Conservation (phyloP, 257 asterid species). For the Ocimum tenuiflorum region DNA sequence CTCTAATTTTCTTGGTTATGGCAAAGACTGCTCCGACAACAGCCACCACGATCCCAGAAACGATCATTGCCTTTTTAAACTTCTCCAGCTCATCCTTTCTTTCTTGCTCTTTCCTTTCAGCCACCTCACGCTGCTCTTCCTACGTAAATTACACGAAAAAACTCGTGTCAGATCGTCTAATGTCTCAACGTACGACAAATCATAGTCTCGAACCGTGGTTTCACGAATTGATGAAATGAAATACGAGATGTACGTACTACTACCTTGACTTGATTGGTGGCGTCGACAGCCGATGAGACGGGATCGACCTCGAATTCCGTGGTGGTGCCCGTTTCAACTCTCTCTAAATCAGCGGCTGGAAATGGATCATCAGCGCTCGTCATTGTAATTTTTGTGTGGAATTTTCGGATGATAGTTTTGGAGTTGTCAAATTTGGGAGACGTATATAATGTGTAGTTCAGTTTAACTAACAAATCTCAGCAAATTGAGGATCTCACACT, state of each 20-base stretch:
- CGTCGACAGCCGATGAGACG: slow-evolving; percentile 42
- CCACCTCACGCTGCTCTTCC: slow-evolving; percentile 34
- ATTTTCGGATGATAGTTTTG: no score
- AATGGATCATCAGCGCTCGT: slow-evolving; percentile 32
- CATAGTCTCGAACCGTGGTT: no score
- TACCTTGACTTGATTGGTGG: slow-evolving; percentile 44
- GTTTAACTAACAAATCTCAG: no score
- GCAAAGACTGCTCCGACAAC: slow-evolving; percentile 70
- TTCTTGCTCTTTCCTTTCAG: slow-evolving; percentile 32
- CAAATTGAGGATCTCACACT: slow-evolving; percentile 40
- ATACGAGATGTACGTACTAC: neutral
- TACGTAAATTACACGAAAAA: neutral
- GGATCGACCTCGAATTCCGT: slow-evolving; percentile 51
- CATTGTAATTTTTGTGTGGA: slow-evolving; percentile 30
- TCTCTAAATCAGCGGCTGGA: slow-evolving; percentile 51
- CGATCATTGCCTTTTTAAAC: slow-evolving; percentile 45
- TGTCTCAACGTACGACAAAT: no score
- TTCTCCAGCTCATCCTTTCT: slow-evolving; percentile 50
- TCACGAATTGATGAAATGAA: neutral
- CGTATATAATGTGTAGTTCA: no score
- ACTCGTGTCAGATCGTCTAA: neutral
- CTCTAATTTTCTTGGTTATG: slow-evolving; percentile 58
- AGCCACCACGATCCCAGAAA: slow-evolving; percentile 61
- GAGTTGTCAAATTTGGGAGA: no score
- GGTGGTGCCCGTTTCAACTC: slow-evolving; percentile 52